phyloP scores from a whole-genome alignment of 176 grass and related monocot genomes.

The Dactylis glomerata region DNA sequence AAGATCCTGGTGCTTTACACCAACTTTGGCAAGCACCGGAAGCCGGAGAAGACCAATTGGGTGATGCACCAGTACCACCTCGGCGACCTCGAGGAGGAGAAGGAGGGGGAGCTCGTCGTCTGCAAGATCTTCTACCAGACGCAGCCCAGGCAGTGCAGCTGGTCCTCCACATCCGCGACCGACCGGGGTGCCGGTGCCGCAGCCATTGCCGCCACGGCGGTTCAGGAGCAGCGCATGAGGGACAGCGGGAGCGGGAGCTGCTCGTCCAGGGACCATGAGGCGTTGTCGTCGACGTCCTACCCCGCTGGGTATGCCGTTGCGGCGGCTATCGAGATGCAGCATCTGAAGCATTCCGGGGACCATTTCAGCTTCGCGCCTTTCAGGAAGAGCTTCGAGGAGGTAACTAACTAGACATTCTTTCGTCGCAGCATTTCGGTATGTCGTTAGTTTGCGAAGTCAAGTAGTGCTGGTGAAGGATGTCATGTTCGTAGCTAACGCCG shows the following conservation, averaged over 20 bases:
- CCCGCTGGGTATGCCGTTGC: conserved; percentile 41
- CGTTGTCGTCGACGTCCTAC: conserved; percentile 45
- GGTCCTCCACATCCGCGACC: conserved; percentile 41
- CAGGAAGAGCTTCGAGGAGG: conserved; percentile 89
- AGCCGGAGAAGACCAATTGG: conserved; percentile 99
- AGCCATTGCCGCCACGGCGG: conserved; percentile 7
- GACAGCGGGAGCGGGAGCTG: conserved; percentile 84
- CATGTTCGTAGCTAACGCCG: not conserved
- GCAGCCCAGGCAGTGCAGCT: conserved; percentile 86
- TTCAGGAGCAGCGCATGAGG: conserved; percentile 53
- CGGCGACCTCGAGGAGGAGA: conserved; percentile 94
- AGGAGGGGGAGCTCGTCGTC: conserved; percentile 94
- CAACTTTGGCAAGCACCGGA: conserved; percentile 94
- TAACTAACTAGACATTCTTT: conserved; percentile 24
- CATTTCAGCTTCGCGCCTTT: conserved; percentile 87
- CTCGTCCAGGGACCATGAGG: conserved; percentile 76
- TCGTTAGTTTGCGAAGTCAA: not conserved
- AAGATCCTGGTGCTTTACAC: conserved; percentile 99
- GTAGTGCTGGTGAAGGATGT: not conserved
- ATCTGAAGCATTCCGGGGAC: conserved; percentile 61
- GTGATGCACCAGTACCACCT: conserved; percentile 99
- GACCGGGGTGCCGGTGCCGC: conserved; percentile 15
- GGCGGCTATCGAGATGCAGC: conserved; percentile 57
- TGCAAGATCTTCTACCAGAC: conserved; percentile 99
- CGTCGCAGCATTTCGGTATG: not conserved